Evolutionary conservation across 1,284 basidiomycete genomes (phyloP).

Genomic region (Exobasidium cylindrosporum): DNA sequence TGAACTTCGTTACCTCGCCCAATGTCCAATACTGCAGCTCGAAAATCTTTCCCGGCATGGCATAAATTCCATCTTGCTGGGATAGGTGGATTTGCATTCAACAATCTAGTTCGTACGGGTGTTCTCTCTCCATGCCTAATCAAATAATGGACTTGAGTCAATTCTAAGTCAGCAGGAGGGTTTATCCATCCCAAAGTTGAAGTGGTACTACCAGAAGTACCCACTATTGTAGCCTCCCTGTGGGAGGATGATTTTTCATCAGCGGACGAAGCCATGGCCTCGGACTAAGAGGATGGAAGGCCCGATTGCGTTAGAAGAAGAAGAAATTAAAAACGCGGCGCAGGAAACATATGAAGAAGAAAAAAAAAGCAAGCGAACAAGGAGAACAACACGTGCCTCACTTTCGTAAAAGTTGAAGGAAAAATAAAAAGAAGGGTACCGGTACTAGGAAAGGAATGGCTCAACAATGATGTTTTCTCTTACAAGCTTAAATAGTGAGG

Average conservation of each 20-base stretch:
- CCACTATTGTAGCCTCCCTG: background rate
- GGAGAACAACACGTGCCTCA: no score
- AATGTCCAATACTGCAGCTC: constrained; percentile 35
- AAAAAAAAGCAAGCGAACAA: no score
- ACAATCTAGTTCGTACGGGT: constrained; percentile 46
- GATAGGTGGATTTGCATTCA: constrained; percentile 33
- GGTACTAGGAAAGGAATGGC: no score
- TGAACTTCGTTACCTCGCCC: background rate
- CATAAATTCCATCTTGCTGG: constrained; percentile 49
- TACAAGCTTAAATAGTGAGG: no score
- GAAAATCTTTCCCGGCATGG: constrained; percentile 41
- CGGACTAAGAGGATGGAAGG: no score
- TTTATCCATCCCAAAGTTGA: constrained; percentile 37
- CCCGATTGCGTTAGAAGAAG: no score
- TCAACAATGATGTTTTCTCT: no score
- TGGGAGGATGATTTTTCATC: background rate
- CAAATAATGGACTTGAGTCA: constrained; percentile 46
- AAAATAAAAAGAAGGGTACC: no score
- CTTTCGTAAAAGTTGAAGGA: no score
- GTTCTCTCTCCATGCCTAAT: constrained; percentile 51
- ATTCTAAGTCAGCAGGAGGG: constrained; percentile 35
- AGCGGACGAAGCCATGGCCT: background rate
- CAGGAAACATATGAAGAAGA: no score
- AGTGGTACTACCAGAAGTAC: constrained; percentile 28
- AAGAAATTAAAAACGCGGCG: no score